Base-by-base conservation (phyloP, 2,329 filamentous ascomycete species). In the Phoma sp. region DNA sequence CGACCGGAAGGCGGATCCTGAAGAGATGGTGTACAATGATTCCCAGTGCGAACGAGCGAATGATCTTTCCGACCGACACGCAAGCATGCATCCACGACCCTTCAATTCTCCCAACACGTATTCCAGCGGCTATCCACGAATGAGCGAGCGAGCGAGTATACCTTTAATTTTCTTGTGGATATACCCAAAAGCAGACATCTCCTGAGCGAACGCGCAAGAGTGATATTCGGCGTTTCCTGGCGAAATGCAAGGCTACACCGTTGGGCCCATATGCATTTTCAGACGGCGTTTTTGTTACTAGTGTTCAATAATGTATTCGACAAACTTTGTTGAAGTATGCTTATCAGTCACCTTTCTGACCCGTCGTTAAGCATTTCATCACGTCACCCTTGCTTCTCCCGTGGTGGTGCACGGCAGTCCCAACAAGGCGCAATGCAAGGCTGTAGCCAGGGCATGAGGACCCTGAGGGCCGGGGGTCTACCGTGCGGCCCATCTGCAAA, bases 1-100 rank as follows among this genome's bases (percentile, higher is more conserved):
- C 60, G 56, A 36, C 64, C 65, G 7, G 58, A 51, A 24, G 45
- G 7, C 4, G 38, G 43, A 24, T 25, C 18, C 8, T 23, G 29
- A 37, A 41, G 18, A n/a, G 40, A 24, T 23, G 29, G 35, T n/a
- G 18, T 24, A 29, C 29, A 23, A 49, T 14, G n/a, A 40, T 40
- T 52, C 32, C 10, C 9, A 33, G 32, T 25, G 30, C 30, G 38
- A 36, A 50, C 29, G 52, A 55, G 51, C 45, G 33, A 45, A 50
- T 24, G 41, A 42, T 25, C 35, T 46, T 49, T 42, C 41, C 32
- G 30, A 55, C 48, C 36, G 30, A 49, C 25, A 41, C 41, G 30
- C 40, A 22, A 48, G 35, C 45, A 48, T 48, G 7, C 10, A 54
- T 39, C 45, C 43, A 54, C 45, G 45, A 54, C 45, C 27, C 13